Evolutionary conservation across 805 yeast species (phyloP), one percentile per base, ranked within the genome.

Genomic region (Barnettozyma sp.): DNA sequence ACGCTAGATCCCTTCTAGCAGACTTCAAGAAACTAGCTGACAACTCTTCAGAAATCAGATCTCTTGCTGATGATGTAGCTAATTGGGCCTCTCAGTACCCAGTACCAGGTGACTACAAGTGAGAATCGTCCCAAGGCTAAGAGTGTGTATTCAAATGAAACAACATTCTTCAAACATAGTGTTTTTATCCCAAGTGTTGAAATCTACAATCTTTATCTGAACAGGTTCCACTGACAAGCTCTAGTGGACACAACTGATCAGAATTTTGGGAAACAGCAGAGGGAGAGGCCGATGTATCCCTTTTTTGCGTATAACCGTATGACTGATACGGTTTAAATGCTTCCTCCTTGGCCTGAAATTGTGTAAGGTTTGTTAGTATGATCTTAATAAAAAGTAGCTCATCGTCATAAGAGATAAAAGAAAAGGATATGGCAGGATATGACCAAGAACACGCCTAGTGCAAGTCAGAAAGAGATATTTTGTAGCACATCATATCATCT

Each of bases 1-100:
- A 67, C 46, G 63, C 78, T 17, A 78, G 73, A 63, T 76, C 68
- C 34, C 63, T 66, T 29, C 66, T 86, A 51, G 73, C 74, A 17
- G 71, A 74, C 46, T 86, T 85, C 73, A 80, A 83, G 60, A 55
- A 66, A 43, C 67, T 76, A 50, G 90, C 87, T 39, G 72, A 68
- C 40, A 77, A 77, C 43, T 70, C 73, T 45, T 65, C 58, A 3
- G 78, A 75, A 41, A 77, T 85, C 31, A 68, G 70, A 53, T 59
- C 58, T 4, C 65, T 84, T 49, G 76, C 73, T 42, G 55, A 68
- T 31, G 88, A 82, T 54, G 83, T 86, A 36, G 65, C 75, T 30
- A 65, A 63, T 15, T 86, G 90, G 85, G 90, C 73, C 33, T 70
- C 78, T 24, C 55, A 71, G 43, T 86, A 68, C 65, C 95, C 95